Evolutionary conservation across 2,329 filamentous ascomycete species (phyloP).

Genomic region (Clonostachys chloroleuca): DNA sequence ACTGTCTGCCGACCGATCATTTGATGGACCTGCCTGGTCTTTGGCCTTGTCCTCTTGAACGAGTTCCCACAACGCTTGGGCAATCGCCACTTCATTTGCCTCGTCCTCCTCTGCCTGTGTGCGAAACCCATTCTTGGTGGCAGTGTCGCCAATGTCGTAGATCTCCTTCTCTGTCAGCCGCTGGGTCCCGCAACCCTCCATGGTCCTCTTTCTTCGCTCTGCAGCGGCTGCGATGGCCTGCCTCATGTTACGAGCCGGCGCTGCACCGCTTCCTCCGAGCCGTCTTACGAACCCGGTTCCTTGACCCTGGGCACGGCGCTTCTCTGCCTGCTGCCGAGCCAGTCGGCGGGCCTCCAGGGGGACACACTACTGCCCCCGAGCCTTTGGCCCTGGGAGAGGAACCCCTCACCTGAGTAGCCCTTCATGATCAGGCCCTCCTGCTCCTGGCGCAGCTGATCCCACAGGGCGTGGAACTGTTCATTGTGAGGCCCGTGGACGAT

Average conservation of each 20-base stretch:
- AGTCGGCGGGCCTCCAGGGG: constrained; percentile 67
- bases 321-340: constrained; percentile 71
- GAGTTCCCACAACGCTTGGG: constrained; percentile 80
- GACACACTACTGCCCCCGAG: constrained; percentile 68
- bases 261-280: constrained; percentile 58
- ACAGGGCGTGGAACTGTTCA: constrained; percentile 75
- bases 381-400: constrained; percentile 69
- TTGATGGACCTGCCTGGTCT: constrained; percentile 33
- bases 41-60: constrained; percentile 71
- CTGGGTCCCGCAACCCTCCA: constrained; percentile 72
- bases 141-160: constrained; percentile 56
- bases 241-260: constrained; percentile 63
- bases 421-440: constrained; percentile 71
- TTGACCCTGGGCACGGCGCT: constrained; percentile 50
- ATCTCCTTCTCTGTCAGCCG: constrained; percentile 64
- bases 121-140: constrained; percentile 68
- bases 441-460: constrained; percentile 87
- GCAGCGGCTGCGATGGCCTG: constrained; percentile 68
- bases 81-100: constrained; percentile 82
- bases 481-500: constrained; percentile 83
- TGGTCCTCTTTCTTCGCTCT: constrained; percentile 61
- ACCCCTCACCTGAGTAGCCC: constrained; percentile 88
- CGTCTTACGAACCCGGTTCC: constrained; percentile 67
- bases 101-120: constrained; percentile 86
- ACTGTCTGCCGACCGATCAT: background rate